These are phyloP conservation scores for Cercospora sojina DNA, from an alignment of 2,329 filamentous ascomycete species.

Conservation along the genomic window DNA sequence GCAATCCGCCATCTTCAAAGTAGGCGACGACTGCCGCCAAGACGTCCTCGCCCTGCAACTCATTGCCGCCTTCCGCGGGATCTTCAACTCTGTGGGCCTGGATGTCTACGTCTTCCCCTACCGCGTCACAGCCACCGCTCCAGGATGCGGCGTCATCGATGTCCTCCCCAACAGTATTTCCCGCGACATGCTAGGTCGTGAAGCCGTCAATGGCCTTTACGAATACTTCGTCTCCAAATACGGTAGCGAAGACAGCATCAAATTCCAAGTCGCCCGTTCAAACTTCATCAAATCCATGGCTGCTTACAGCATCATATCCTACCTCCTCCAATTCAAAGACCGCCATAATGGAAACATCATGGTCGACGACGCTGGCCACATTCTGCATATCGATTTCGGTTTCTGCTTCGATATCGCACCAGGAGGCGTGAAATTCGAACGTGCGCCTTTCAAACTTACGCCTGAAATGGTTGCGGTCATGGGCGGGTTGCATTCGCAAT, in stretches of 20 bases:
- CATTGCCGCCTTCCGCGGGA: slow-evolving; percentile 95
- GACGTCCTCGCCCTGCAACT: slow-evolving; percentile 96
- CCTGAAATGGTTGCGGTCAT: slow-evolving; percentile 99
- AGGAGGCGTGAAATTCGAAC: slow-evolving; percentile 94
- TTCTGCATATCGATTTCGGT: slow-evolving; percentile 97
- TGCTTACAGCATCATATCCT: slow-evolving; percentile 95
- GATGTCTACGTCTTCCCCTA: slow-evolving; percentile 98
- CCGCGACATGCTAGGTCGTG: slow-evolving; percentile 95
- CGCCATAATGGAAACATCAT: slow-evolving; percentile 99
- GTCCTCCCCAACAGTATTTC: slow-evolving; percentile 97
- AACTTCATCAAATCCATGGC: slow-evolving; percentile 99
- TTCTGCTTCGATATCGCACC: slow-evolving; percentile 99
- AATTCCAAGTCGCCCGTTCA: slow-evolving; percentile 89
- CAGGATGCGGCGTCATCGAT: slow-evolving; percentile 96
- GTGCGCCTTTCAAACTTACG: slow-evolving; percentile 96
- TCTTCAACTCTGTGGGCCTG: slow-evolving; percentile 90
- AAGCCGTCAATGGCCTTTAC: slow-evolving; percentile 96
- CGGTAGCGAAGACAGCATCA: slow-evolving; percentile 89
- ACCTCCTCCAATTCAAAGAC: slow-evolving; percentile 97
- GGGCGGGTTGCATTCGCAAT: slow-evolving; percentile 80
- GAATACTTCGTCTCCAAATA: slow-evolving; percentile 99
- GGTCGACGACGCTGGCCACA: slow-evolving; percentile 95
- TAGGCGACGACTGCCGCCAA: slow-evolving; percentile 96
- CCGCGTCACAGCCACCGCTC: slow-evolving; percentile 93
- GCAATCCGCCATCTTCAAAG: slow-evolving; percentile 99